Evolutionary conservation across 2,329 filamentous ascomycete species (phyloP).

Genomic region (Cadophora sp.): DNA sequence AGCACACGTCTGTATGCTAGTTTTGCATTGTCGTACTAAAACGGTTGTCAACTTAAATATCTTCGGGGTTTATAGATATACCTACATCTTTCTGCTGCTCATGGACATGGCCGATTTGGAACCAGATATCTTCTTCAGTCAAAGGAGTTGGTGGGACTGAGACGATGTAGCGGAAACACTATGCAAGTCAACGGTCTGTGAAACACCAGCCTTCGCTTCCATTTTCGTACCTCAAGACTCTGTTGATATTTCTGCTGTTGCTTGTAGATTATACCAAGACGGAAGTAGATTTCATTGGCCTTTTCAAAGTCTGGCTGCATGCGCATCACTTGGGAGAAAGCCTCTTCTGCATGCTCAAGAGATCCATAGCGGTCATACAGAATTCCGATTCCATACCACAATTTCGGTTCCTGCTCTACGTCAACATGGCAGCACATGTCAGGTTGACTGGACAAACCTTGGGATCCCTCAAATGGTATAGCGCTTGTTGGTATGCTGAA

Average conservation of each 20-base stretch:
- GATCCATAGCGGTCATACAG: constrained; percentile 96
- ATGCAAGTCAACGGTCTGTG: constrained; percentile 26
- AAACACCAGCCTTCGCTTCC: constrained; percentile 21
- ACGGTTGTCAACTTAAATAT: constrained; percentile 35
- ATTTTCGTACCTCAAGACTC: constrained; percentile 79
- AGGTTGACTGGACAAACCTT: constrained; percentile 64
- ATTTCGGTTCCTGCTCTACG: constrained; percentile 80
- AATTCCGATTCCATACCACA: constrained; percentile 99
- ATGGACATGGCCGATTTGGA: constrained; percentile 98
- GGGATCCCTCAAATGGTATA: constrained; percentile 90
- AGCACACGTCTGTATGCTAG: constrained; percentile 90
- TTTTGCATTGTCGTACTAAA: constrained; percentile 90
- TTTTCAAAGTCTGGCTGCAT: constrained; percentile 99
- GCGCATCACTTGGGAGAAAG: constrained; percentile 98
- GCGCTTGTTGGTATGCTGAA: constrained; percentile 91
- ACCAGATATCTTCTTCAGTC: constrained; percentile 99
- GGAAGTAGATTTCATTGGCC: constrained; percentile 98
- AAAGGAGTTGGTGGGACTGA: constrained; percentile 88
- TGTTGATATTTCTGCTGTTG: constrained; percentile 93
- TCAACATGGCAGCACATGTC: not conserved
- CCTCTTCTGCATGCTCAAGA: constrained; percentile 95
- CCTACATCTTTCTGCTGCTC: constrained; percentile 98
- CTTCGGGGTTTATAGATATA: constrained; percentile 35
- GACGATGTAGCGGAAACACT: constrained; percentile 99
- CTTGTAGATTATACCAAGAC: constrained; percentile 99